phyloP scores from a whole-genome alignment of 2,329 filamentous ascomycete species.

The Talaromyces albobiverticillius region DNA sequence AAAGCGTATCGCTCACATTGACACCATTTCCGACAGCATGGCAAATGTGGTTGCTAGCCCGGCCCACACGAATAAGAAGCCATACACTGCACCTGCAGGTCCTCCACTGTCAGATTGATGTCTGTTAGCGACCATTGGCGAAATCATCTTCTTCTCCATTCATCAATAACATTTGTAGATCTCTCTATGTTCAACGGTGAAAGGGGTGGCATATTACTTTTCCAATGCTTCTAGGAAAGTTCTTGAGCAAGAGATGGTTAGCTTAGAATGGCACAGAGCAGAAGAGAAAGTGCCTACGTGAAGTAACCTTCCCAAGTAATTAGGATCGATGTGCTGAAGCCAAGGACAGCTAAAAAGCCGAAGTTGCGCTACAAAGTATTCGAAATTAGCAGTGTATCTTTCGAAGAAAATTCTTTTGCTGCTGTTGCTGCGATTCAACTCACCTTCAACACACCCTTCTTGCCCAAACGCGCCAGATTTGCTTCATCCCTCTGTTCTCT shows the following conservation, averaged over 20 bases:
- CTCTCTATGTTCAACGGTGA: not conserved
- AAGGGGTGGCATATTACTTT: not conserved
- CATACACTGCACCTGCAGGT: conserved; percentile 10
- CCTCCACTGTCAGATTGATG: conserved; percentile 4
- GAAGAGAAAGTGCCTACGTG: not conserved
- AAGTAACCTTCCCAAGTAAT: conserved; percentile 11
- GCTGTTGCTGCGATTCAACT: too few species aligned
- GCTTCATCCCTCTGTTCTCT: conserved; percentile 33
- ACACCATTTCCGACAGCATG: conserved; percentile 9
- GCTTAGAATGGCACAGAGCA: not conserved
- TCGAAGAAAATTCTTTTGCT: not conserved
- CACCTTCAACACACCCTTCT: conserved; percentile 48
- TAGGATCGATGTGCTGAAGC: conserved; percentile 12
- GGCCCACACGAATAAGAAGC: conserved; percentile 10
- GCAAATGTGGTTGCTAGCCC: conserved; percentile 8
- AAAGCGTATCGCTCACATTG: conserved; percentile 3
- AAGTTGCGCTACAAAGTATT: conserved; percentile 5
- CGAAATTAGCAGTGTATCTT: not conserved
- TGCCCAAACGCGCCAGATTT: conserved; percentile 51
- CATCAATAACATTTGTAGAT: not conserved
- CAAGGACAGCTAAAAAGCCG: conserved; percentile 8
- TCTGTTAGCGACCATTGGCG: too few species aligned
- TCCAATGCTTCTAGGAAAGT: conserved; percentile 7
- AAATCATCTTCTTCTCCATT: too few species aligned
- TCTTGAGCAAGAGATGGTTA: not conserved